These are phyloP conservation scores for Anethum foeniculum DNA, from an alignment of 140 eudicot genomes.

Conservation along the genomic window DNA sequence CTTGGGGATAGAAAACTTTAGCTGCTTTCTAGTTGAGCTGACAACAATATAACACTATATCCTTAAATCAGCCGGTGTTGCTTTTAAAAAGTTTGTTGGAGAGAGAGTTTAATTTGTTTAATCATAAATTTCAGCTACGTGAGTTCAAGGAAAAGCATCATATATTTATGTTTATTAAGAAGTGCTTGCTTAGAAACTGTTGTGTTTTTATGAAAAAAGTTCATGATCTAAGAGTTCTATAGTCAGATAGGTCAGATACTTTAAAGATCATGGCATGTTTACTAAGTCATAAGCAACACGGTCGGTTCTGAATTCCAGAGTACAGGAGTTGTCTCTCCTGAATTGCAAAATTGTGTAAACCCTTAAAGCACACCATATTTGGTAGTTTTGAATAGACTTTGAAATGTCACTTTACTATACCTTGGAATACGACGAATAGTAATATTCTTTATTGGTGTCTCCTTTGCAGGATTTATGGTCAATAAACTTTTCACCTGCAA, in stretches of 20 bases:
- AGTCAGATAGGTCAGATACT: neutral
- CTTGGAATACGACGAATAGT: slow-evolving; percentile 86
- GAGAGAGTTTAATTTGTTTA: neutral
- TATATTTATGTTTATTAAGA: neutral
- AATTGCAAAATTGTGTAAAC: neutral
- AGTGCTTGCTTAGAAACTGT: neutral
- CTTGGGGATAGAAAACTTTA: neutral
- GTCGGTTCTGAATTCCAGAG: neutral
- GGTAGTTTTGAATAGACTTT: neutral
- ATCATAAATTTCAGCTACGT: neutral
- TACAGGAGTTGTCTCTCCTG: neutral
- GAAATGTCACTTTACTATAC: slow-evolving; percentile 21
- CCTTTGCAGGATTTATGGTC: slow-evolving; percentile 68
- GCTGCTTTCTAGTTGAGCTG: neutral
- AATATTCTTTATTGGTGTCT: slow-evolving; percentile 67
- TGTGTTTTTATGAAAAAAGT: neutral
- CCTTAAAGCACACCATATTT: neutral
- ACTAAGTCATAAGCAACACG: neutral
- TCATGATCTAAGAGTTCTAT: neutral
- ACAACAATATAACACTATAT: neutral
- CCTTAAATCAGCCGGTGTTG: neutral
- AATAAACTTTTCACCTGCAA: slow-evolving; percentile 66
- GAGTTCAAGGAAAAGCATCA: neutral
- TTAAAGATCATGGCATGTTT: neutral
- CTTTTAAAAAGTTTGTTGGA: neutral